A percentile compares a stretch with the other conserved stretches of the same genome.
Evolutionary conservation across 2,329 filamentous ascomycete genomes (phyloP).

Genomic region (Thielaviopsis musarum): DNA sequence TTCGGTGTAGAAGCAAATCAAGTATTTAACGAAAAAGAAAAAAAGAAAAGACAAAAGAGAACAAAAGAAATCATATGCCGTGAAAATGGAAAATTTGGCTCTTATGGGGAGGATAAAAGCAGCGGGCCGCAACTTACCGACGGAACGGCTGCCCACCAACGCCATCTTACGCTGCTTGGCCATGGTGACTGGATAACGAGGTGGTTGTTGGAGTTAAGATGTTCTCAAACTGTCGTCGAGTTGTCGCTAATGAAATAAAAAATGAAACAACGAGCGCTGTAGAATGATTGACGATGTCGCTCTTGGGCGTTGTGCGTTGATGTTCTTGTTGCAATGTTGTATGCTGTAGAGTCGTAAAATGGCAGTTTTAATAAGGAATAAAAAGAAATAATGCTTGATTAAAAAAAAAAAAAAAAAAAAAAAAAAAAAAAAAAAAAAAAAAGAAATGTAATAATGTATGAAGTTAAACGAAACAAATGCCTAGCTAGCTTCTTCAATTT

Average conservation of each 20-base stretch:
- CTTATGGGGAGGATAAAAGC: neutral
- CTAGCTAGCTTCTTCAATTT: neutral
- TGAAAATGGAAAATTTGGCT: neutral
- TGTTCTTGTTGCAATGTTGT: neutral
- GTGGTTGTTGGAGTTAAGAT: neutral
- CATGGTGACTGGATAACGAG: conserved; percentile 21
- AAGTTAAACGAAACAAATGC: neutral
- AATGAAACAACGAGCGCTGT: neutral
- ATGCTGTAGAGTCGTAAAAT: neutral
- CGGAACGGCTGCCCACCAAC: conserved; percentile 85
- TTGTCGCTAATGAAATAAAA: neutral
- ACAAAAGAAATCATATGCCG: neutral
- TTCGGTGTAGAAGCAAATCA: neutral
- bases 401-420: conserved; percentile 3
- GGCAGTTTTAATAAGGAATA: neutral
- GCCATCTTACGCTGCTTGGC: conserved; percentile 86
- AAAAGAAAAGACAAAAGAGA: neutral
- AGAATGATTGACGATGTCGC: neutral
- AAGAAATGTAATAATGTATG: neutral
- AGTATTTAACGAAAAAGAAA: neutral
- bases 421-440: neutral
- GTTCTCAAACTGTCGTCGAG: neutral
- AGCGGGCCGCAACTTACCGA: conserved; percentile 30
- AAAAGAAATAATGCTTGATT: neutral
- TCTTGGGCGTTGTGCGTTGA: neutral